These are phyloP conservation scores for Melastoma malabathricum DNA, from an alignment of 345 rosid genomes.

Conservation along the genomic window DNA sequence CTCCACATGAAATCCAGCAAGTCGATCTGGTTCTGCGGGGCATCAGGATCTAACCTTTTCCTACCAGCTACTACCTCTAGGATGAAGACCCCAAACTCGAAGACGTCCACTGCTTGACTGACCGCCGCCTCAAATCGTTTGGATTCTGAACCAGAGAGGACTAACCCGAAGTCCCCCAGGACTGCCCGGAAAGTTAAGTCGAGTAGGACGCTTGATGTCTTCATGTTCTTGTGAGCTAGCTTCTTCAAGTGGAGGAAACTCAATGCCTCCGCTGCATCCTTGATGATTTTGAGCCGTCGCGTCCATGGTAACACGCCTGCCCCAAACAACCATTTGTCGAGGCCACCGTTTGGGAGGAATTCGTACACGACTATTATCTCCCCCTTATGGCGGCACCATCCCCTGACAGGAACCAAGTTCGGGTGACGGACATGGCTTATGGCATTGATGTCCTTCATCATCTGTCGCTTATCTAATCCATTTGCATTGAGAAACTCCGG, in stretches of 20 bases:
- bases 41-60: slow-evolving; percentile 15
- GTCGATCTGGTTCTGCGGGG: slow-evolving; percentile 19
- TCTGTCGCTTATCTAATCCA: slow-evolving; percentile 18
- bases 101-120: slow-evolving; percentile 29
- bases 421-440: slow-evolving; percentile 34
- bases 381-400: slow-evolving; percentile 31
- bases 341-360: slow-evolving; percentile 26
- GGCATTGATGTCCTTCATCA: slow-evolving; percentile 26
- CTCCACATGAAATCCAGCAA: slow-evolving; percentile 35
- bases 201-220: slow-evolving; percentile 26
- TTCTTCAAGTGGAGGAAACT: slow-evolving; percentile 25
- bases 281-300: slow-evolving; percentile 24
- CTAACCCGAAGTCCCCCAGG: slow-evolving; percentile 38
- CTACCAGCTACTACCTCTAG: slow-evolving; percentile 39
- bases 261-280: slow-evolving; percentile 27
- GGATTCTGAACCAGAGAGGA: slow-evolving; percentile 17
- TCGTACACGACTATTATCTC: slow-evolving; percentile 32
- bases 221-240: slow-evolving; percentile 42
- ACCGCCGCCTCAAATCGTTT: slow-evolving; percentile 23
- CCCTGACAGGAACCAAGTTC: slow-evolving; percentile 28
- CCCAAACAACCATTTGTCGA: slow-evolving; percentile 34
- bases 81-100: slow-evolving; percentile 32
- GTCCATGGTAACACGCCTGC: slow-evolving; percentile 39
- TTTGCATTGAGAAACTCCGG: slow-evolving; percentile 19
- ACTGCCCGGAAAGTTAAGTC: slow-evolving; percentile 38